A percentile compares a stretch with the other conserved stretches of the same genome.
phyloP scores from a whole-genome alignment of 2,329 filamentous ascomycete species.

The Aureobasidium sp. region DNA sequence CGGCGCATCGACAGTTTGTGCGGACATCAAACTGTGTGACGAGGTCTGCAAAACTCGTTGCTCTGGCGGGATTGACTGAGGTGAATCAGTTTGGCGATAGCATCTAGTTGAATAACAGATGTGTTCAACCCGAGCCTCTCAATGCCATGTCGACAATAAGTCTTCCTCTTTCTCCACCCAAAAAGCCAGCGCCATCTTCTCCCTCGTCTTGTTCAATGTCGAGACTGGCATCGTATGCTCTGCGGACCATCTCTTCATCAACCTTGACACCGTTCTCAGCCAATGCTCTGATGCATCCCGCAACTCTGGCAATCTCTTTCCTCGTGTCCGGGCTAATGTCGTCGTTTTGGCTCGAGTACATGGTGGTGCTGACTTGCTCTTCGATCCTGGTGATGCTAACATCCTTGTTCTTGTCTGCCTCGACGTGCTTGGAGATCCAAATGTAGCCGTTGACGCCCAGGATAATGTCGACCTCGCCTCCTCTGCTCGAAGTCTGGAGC shows the following conservation, averaged over 20 bases:
- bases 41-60: background rate
- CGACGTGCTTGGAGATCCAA: slow-evolving; percentile 82
- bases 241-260: slow-evolving; percentile 81
- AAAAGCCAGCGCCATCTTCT: slow-evolving; percentile 40
- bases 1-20: background rate
- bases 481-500: slow-evolving; percentile 52
- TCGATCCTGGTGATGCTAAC: slow-evolving; percentile 75
- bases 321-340: slow-evolving; percentile 68
- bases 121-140: background rate
- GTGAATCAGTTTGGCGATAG: background rate
- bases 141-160: slow-evolving; percentile 31
- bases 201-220: slow-evolving; percentile 61
- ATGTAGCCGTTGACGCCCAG: slow-evolving; percentile 96
- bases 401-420: slow-evolving; percentile 46
- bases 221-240: slow-evolving; percentile 73
- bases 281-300: slow-evolving; percentile 73
- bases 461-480: slow-evolving; percentile 72
- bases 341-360: slow-evolving; percentile 96
- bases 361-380: slow-evolving; percentile 73
- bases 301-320: slow-evolving; percentile 78
- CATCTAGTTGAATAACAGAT: background rate
- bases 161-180: slow-evolving; percentile 33
- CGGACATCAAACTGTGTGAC: background rate
- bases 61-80: background rate
- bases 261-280: slow-evolving; percentile 77